These are phyloP conservation scores for Nicotiana obtusifolia DNA, from an alignment of 257 asterid species.

Conservation along the genomic window DNA sequence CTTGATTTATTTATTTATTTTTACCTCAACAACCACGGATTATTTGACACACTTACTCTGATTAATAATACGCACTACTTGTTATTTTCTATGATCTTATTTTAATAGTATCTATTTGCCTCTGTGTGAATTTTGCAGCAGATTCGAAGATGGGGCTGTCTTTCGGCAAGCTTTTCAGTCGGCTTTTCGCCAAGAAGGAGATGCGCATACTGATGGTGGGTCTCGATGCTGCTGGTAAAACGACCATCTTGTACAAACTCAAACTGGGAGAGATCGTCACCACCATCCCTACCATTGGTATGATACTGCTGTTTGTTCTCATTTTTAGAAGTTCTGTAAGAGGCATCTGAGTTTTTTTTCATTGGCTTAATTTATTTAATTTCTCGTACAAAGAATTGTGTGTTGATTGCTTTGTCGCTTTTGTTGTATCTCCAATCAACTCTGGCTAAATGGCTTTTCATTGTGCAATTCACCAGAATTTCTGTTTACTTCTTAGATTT, in stretches of 20 bases:
- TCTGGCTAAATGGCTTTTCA: not conserved
- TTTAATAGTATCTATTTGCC: not conserved
- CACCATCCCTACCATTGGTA: constrained; percentile 13
- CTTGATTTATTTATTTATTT: too few species aligned
- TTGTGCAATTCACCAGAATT: not conserved
- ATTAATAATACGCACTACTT: not conserved
- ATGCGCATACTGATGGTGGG: constrained; percentile 2
- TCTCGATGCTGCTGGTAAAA: constrained; percentile 11
- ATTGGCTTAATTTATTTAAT: not conserved
- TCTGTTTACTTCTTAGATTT: not conserved
- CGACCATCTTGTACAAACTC: constrained; percentile 2
- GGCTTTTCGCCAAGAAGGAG: constrained; percentile 4
- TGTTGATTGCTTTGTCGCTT: not conserved
- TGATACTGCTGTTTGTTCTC: not conserved
- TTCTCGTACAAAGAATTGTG: not conserved
- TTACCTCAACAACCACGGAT: not conserved
- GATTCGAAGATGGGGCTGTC: constrained; percentile 15
- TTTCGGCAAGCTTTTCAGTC: constrained; percentile 16
- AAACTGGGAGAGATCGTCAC: constrained; percentile 9
- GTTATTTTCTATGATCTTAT: not conserved
- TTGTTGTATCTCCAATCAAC: not conserved
- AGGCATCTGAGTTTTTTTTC: not conserved
- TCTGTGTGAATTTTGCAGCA: not conserved
- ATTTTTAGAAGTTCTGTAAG: not conserved
- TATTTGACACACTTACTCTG: not conserved